Percentiles rank a stretch among this genome's conserved stretches.
Conservation (phyloP, 257 asterid species). For the Nicotiana obtusifolia region DNA sequence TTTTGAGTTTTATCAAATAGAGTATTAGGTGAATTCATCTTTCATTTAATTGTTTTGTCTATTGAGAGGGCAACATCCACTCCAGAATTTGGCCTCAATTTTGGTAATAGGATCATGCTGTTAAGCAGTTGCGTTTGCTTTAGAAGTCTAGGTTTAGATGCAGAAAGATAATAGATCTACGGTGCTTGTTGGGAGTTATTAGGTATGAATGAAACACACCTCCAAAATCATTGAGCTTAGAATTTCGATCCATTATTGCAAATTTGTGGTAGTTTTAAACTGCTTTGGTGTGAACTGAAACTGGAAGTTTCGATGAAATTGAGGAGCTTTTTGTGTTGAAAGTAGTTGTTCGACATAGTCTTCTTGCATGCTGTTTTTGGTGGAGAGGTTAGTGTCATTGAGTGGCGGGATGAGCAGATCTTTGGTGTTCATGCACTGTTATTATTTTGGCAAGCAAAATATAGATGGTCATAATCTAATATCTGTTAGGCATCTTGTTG, state of each 20-base stretch:
- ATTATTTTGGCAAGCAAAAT: background rate
- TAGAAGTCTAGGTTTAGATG: background rate
- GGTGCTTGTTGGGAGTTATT: background rate
- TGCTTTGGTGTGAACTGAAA: background rate
- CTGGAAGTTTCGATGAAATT: background rate
- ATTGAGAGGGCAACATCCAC: background rate
- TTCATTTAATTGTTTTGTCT: background rate
- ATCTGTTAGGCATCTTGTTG: background rate
- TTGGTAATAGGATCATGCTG: background rate
- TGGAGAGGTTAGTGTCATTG: background rate
- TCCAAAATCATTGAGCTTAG: background rate
- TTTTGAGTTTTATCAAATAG: background rate
- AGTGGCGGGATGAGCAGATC: background rate
- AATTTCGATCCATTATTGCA: background rate
- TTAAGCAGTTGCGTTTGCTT: background rate
- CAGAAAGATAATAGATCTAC: background rate
- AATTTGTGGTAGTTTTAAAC: background rate
- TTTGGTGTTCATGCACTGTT: background rate
- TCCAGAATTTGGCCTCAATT: background rate
- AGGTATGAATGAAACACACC: background rate
- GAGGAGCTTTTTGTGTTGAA: conserved; percentile 3
- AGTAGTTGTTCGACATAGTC: background rate
- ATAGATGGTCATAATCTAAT: background rate
- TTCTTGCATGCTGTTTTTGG: background rate
- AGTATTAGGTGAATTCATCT: background rate